Conservation (phyloP, 2,329 filamentous ascomycete genomes). For the Apiospora pterosperma region DNA sequence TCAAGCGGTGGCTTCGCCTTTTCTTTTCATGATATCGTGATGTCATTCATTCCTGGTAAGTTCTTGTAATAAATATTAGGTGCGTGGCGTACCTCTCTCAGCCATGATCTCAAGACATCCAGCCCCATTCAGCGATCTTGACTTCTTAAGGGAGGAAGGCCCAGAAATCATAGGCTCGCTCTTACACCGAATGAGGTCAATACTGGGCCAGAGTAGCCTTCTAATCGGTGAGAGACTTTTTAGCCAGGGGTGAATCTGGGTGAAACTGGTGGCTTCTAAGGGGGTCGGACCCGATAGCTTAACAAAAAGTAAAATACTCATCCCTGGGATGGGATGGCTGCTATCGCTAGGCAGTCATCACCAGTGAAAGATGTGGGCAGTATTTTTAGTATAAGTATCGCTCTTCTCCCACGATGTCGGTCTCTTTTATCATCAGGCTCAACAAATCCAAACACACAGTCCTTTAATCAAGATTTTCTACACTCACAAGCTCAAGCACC, state of each 20-base stretch:
- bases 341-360: neutral
- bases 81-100: neutral
- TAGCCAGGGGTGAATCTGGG: neutral
- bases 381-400: neutral
- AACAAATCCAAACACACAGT: neutral
- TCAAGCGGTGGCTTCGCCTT: neutral
- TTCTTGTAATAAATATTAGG: neutral
- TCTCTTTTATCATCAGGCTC: neutral
- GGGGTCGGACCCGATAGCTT: neutral
- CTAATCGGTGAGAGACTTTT: neutral
- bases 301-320: neutral
- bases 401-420: neutral
- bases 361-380: neutral
- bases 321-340: neutral
- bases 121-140: neutral
- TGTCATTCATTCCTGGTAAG: neutral
- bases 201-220: neutral
- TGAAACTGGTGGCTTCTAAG: neutral
- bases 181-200: neutral
- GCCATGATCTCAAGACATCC: neutral
- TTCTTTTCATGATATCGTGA: slow-evolving; percentile 12
- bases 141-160: neutral
- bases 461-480: neutral
- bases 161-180: too few relatives aligned
- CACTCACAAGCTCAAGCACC: neutral